Conservation (phyloP, 1,284 basidiomycete genomes). For the Cutaneotrichosporon sp. region DNA sequence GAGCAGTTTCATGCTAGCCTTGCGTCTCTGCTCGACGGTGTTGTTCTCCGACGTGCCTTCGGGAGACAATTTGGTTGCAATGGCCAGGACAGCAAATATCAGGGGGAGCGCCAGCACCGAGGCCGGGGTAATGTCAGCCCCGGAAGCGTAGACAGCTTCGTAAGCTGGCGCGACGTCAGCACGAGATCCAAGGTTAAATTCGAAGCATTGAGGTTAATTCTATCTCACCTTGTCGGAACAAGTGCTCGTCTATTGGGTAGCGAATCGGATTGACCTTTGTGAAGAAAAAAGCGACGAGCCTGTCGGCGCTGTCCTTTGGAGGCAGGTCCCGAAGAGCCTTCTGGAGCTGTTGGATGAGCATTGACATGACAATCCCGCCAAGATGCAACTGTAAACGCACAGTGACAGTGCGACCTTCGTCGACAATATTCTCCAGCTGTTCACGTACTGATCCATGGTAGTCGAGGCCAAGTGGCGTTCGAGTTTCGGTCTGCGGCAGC, state of each 20-base stretch:
- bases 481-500: constrained; percentile 37
- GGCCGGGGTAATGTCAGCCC: constrained; percentile 17
- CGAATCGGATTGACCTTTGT: constrained; percentile 78
- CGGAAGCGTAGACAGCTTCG: constrained; percentile 63
- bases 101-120: constrained; percentile 63
- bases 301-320: constrained; percentile 65
- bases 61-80: constrained; percentile 79
- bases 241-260: constrained; percentile 80
- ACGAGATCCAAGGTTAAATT: neutral
- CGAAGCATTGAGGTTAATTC: neutral
- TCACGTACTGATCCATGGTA: constrained; percentile 40
- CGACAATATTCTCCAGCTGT: constrained; percentile 63
- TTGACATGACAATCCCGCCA: neutral
- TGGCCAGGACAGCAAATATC: constrained; percentile 84
- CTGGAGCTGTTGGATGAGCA: constrained; percentile 40
- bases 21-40: constrained; percentile 63
- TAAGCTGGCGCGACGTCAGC: constrained; percentile 56
- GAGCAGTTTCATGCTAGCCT: constrained; percentile 77
- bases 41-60: constrained; percentile 67
- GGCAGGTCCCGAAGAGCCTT: constrained; percentile 80
- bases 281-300: constrained; percentile 55
- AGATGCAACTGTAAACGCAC: neutral
- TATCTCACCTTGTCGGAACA: constrained; percentile 61
- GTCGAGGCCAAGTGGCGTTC: constrained; percentile 24
- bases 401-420: constrained; percentile 63